Evolutionary conservation across 805 yeast genomes (phyloP).

Genomic region (Lipomyces starkeyi): DNA sequence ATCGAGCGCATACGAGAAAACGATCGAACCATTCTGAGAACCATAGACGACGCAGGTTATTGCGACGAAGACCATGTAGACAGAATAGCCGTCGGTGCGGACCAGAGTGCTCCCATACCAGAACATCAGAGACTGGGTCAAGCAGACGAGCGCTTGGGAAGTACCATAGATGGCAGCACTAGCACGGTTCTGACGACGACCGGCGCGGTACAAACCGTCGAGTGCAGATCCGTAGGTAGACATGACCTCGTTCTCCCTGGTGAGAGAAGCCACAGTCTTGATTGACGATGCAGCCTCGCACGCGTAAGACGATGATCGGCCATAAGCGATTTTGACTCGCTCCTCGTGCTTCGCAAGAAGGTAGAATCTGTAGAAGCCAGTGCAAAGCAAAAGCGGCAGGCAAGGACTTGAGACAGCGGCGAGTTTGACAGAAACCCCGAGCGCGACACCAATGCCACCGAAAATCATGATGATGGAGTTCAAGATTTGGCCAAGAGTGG

Average conservation of each 20-base stretch:
- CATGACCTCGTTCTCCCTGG: slow-evolving; percentile 49
- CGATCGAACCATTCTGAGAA: slow-evolving; percentile 52
- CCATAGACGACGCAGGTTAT: slow-evolving; percentile 50
- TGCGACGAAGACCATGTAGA: slow-evolving; percentile 49
- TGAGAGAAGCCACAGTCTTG: no score
- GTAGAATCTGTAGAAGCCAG: no score
- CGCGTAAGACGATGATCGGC: no score
- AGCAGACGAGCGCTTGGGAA: slow-evolving; percentile 41
- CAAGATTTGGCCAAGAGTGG: no score
- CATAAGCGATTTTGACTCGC: no score
- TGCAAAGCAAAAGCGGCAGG: no score
- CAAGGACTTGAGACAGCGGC: no score
- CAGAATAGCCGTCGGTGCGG: slow-evolving; percentile 44
- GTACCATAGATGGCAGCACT: slow-evolving; percentile 30
- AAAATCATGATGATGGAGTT: no score
- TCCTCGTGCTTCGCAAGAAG: no score
- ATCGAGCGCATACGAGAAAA: slow-evolving; percentile 53
- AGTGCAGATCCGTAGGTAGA: slow-evolving; percentile 40
- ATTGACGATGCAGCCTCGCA: no score
- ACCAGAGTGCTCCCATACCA: slow-evolving; percentile 53
- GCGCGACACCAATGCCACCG: no score
- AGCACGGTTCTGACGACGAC: slow-evolving; percentile 24
- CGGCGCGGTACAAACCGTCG: slow-evolving; percentile 17
- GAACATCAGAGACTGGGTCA: slow-evolving; percentile 51
- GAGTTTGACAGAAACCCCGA: no score